Evolutionary conservation across 169 alveolate genomes (phyloP).

Genomic region (Miamiensis avidus): DNA sequence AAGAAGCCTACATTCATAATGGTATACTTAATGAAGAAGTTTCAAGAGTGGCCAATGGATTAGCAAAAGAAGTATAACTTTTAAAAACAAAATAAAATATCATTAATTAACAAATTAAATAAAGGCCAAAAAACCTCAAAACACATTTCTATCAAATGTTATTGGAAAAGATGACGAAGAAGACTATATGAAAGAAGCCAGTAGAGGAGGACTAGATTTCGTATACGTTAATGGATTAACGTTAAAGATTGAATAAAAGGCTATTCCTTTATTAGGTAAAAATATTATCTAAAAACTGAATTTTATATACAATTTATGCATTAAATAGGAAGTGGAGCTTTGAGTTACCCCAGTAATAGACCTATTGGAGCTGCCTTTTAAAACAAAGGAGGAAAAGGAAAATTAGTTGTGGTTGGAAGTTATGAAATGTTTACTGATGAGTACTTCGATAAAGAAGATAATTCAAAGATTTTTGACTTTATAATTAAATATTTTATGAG

Average conservation of each 20-base stretch:
- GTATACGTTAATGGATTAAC: conserved; percentile 83
- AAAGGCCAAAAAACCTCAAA: conserved; percentile 15
- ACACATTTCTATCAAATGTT: conserved; percentile 9
- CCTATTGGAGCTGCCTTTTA: conserved; percentile 69
- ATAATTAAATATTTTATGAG: conserved; percentile 63
- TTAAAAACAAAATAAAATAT: neutral
- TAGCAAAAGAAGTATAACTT: conserved; percentile 32
- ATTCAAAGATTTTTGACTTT: conserved; percentile 71
- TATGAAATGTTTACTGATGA: conserved; percentile 71
- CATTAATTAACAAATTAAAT: neutral
- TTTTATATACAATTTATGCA: too few relatives aligned
- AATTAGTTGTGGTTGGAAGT: conserved; percentile 76
- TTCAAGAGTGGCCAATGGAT: conserved; percentile 62
- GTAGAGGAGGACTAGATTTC: conserved; percentile 60
- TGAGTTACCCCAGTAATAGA: conserved; percentile 80
- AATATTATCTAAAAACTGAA: too few relatives aligned
- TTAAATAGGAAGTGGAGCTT: conserved; percentile 55
- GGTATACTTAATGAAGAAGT: conserved; percentile 76
- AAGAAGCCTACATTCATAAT: conserved; percentile 73
- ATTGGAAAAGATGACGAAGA: conserved; percentile 32
- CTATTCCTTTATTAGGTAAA: conserved; percentile 59
- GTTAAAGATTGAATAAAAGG: conserved; percentile 65
- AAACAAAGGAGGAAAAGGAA: conserved; percentile 63
- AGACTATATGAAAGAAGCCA: conserved; percentile 37
- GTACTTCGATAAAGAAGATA: conserved; percentile 79